Evolutionary conservation across 2,329 filamentous ascomycete genomes (phyloP).

Genomic region (Pseudopithomyces maydicus): DNA sequence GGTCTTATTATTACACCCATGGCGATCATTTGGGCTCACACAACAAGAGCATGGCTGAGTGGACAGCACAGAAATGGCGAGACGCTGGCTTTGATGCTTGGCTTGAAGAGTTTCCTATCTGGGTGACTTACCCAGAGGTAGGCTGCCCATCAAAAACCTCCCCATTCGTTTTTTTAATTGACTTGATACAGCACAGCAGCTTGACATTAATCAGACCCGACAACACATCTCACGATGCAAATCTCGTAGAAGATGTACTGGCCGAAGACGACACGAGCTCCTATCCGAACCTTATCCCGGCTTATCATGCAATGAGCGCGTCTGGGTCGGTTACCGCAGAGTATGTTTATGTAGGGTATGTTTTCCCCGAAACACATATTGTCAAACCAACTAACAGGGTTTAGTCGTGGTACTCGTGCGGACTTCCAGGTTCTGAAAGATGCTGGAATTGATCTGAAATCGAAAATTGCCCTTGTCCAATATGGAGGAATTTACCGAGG

Average conservation of each 20-base stretch:
- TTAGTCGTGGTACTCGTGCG: slow-evolving; percentile 28
- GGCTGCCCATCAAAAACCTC: background rate
- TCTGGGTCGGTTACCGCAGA: slow-evolving; percentile 47
- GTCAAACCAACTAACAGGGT: background rate
- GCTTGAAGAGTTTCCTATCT: slow-evolving; percentile 25
- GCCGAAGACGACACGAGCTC: slow-evolving; percentile 24
- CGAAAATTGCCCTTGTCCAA: slow-evolving; percentile 49
- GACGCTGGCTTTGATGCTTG: slow-evolving; percentile 24
- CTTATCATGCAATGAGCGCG: slow-evolving; percentile 49
- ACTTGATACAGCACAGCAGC: slow-evolving; percentile 11
- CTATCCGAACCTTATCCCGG: slow-evolving; percentile 41
- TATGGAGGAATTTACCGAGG: slow-evolving; percentile 49
- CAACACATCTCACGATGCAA: slow-evolving; percentile 19
- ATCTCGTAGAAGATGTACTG: slow-evolving; percentile 25
- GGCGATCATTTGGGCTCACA: slow-evolving; percentile 31
- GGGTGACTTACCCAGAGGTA: slow-evolving; percentile 25
- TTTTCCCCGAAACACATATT: slow-evolving; percentile 7
- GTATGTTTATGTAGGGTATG: slow-evolving; percentile 48
- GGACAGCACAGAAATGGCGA: slow-evolving; percentile 28
- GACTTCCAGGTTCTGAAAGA: slow-evolving; percentile 47
- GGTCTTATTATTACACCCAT: slow-evolving; percentile 30
- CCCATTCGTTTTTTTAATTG: background rate
- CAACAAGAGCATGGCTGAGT: slow-evolving; percentile 37
- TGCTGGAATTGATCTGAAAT: slow-evolving; percentile 46
- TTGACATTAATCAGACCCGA: slow-evolving; percentile 18